Evolutionary conservation across 371 early-diverging fungal species (phyloP), one percentile per base, ranked within the genome.

Genomic region (Choanephora cucurbitarum): DNA sequence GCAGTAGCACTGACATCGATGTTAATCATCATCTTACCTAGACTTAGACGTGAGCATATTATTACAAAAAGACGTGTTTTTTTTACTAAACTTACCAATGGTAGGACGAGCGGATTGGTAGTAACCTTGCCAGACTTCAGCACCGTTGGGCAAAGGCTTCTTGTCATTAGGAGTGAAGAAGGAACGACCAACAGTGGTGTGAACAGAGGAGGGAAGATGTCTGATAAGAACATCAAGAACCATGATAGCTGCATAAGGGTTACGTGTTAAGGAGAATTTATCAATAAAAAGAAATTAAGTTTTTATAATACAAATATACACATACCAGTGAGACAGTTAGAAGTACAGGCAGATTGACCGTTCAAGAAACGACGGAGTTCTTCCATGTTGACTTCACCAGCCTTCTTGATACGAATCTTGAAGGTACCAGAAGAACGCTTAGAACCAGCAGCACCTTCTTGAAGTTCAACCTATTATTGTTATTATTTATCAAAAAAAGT

Each of bases 101-200:
- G 89, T 80, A 5, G 96, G 91, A n/a, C 90, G 81, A 40, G 93
- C 84, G 11, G 91, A 90, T 65, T 95, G 94, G 55, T 92, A 93
- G 72, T 88, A 93, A 18, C 98, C 98, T 62, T 89, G 88, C 96
- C 96, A 95, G 28, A 94, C 86, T 74, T 94, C 94, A 33, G 91
- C 82, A 48, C 94, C 95, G 40, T 91, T 91, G 34, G 79, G 82
- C 21, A 86, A 81, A 6, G 73, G 47, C n/a, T 73, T 66, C 2
- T 83, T 71, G 32, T 87, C 85, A 32, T 79, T 75, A 19, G 88
- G 83, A 13, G 93, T 92, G 67, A 88, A 97, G 76, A 95, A 96
- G 11, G 93, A 94, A 2, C 96, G 84, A 19, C 93, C 94, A 21
- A 94, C 86, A 17, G 86, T 90, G 7, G 84, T 77, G 66, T 91